These are phyloP conservation scores for Penicillium manginii DNA, from an alignment of 495 filamentous ascomycete species.

Conservation along the genomic window DNA sequence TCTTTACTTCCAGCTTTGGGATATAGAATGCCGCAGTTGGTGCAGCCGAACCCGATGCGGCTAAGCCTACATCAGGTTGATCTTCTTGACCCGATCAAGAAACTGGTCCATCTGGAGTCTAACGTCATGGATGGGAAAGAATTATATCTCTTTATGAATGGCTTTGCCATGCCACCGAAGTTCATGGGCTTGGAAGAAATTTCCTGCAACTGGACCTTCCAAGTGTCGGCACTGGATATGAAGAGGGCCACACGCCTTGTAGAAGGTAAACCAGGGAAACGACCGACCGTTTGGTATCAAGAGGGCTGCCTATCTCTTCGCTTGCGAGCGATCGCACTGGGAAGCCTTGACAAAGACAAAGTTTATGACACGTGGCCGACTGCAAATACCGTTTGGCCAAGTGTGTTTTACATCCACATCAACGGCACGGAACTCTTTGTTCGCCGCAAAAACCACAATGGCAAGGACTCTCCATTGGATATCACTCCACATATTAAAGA, in stretches of 20 bases:
- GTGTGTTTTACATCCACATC: slow-evolving; percentile 67
- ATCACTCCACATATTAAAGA: slow-evolving; percentile 57
- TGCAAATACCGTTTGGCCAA: slow-evolving; percentile 71
- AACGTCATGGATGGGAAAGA: slow-evolving; percentile 19
- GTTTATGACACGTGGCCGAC: slow-evolving; percentile 60
- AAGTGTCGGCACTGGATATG: slow-evolving; percentile 18
- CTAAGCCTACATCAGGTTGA: slow-evolving; percentile 61
- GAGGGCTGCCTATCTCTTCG: slow-evolving; percentile 42
- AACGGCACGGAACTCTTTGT: slow-evolving; percentile 63
- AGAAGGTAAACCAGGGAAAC: slow-evolving; percentile 7
- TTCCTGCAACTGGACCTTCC: slow-evolving; percentile 36
- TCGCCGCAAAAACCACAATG: slow-evolving; percentile 66
- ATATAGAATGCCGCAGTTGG: slow-evolving; percentile 34
- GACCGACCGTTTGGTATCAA: slow-evolving; percentile 20
- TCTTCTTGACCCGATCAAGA: slow-evolving; percentile 57
- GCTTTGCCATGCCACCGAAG: slow-evolving; percentile 45
- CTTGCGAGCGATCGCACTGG: slow-evolving; percentile 47
- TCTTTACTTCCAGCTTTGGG: slow-evolving; percentile 39
- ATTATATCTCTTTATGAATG: slow-evolving; percentile 52
- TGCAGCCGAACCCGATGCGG: slow-evolving; percentile 48
- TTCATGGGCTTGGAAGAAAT: slow-evolving; percentile 27
- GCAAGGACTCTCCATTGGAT: slow-evolving; percentile 76
- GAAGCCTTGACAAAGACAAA: slow-evolving; percentile 14
- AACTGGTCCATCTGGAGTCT: slow-evolving; percentile 23
- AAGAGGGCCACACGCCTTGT: slow-evolving; percentile 24